Percentiles rank a stretch among this genome's conserved stretches.
Conservation (phyloP, 805 yeast species). For the Suhomyces vadensis region DNA sequence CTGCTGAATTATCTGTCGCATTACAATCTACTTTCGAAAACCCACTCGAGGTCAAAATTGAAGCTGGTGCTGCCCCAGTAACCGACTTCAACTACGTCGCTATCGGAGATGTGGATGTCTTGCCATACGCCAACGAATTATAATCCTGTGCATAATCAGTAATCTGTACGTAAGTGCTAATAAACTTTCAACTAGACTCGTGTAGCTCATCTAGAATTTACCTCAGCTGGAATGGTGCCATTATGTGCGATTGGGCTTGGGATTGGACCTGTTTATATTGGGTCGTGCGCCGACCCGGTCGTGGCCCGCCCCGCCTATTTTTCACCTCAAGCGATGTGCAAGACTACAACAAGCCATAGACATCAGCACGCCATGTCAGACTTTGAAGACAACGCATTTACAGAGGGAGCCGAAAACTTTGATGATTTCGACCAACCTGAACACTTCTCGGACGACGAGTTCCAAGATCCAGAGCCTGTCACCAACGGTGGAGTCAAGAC, state of each 20-base stretch:
- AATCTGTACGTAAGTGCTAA: not conserved
- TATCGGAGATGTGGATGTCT: slow-evolving; percentile 80
- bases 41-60: slow-evolving; percentile 32
- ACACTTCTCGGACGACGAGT: slow-evolving; percentile 75
- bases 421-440: slow-evolving; percentile 83
- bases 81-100: slow-evolving; percentile 81
- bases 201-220: no score
- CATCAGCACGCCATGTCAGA: slow-evolving; percentile 35
- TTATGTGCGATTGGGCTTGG: no score
- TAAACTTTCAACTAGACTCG: not conserved
- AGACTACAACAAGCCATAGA: not conserved
- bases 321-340: slow-evolving; percentile 2
- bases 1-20: slow-evolving; percentile 44
- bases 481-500: slow-evolving; percentile 46
- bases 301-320: no score
- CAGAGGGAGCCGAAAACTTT: slow-evolving; percentile 66
- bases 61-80: slow-evolving; percentile 43
- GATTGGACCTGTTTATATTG: not conserved
- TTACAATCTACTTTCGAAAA: slow-evolving; percentile 39
- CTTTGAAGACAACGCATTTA: slow-evolving; percentile 52
- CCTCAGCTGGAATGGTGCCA: no score
- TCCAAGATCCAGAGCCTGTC: slow-evolving; percentile 35
- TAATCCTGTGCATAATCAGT: slow-evolving; percentile 31
- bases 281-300: slow-evolving; percentile 8
- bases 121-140: slow-evolving; percentile 90